Conservation (phyloP, 169 alveolate species). For the Eimeria falciformis region DNA sequence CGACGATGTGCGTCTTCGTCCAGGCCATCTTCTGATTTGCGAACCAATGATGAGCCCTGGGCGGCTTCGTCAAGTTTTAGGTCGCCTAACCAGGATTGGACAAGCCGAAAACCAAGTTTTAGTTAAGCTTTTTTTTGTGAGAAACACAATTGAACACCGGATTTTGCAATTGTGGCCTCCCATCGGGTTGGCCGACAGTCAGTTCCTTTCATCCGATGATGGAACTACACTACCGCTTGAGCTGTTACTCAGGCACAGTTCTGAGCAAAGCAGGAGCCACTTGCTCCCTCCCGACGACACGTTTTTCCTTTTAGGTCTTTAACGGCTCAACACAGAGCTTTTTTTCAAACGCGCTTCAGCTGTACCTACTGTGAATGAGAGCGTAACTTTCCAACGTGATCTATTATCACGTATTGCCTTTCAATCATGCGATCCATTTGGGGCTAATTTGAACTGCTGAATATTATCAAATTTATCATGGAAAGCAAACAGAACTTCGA, state of each 20-base stretch:
- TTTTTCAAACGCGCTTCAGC: neutral
- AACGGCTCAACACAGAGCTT: neutral
- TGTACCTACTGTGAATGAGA: neutral
- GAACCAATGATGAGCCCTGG: slow-evolving; percentile 11
- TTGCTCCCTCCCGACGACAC: neutral
- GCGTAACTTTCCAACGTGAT: too few species aligned
- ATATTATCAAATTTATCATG: neutral
- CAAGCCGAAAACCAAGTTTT: neutral
- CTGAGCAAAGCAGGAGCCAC: neutral
- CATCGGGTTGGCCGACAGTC: neutral
- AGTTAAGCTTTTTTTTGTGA: neutral
- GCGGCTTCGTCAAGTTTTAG: slow-evolving; percentile 1
- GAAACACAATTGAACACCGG: slow-evolving; percentile 5
- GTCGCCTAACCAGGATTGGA: neutral
- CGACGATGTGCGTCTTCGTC: neutral
- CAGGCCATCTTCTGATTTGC: slow-evolving; percentile 30
- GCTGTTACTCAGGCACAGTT: neutral
- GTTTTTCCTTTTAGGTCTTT: neutral
- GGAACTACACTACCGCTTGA: neutral
- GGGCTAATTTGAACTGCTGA: too few species aligned
- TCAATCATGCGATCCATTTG: too few species aligned
- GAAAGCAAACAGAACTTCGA: neutral
- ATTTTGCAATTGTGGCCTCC: neutral
- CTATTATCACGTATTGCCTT: too few species aligned
- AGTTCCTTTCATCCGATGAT: neutral